Base-by-base conservation (phyloP, 2,329 filamentous ascomycete genomes). In the Aspergillus ruber region DNA sequence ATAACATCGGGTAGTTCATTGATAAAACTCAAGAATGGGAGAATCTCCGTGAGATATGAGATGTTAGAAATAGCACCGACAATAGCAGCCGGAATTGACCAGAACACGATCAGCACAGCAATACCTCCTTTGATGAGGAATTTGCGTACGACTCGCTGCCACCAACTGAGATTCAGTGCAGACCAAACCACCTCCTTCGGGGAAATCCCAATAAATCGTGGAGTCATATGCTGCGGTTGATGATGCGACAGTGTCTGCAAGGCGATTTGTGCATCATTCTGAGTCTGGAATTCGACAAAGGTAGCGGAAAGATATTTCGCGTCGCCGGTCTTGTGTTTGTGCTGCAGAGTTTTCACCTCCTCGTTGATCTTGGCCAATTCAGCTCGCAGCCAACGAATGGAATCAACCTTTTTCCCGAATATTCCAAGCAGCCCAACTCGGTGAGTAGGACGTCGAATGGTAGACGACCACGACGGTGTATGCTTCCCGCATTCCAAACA, bases 1-100 rank as follows among this genome's bases (percentile, higher is more conserved):
- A 97, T 80, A 4, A 70, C 59, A 3, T 60, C 53, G 0, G 93
- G 93, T 2, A 97, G 77, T 6, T 83, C 68, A 38, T 83, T 73
- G 54, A 97, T 80, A 73, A 88, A 97, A 1, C 68, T 65, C n/a
- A 96, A 74, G 71, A 84, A 95, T 0, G 68, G 67, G 1, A 74
- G 43, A 5, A 70, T 56, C 9, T 61, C 63, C 32, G 66, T 64
- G 12, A 96, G 75, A 53, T 83, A 85, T 36, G 80, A 77, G 57
- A 98, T 79, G 65, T 97, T 96, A 46, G 89, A 93, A 56, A 96
- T 84, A n/a, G 83, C 73, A 58, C 88, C 90, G 25, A 97, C 89
- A 35, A 90, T 74, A 1, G 84, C 88, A 2, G 95, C 77, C 6
- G 83, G 83, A 36, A 86, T 74, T 1, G 82, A 80, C 82, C 93